Base-by-base conservation (phyloP, 768 basidiomycete genomes). In the Chalciporus sphaerocephalus region DNA sequence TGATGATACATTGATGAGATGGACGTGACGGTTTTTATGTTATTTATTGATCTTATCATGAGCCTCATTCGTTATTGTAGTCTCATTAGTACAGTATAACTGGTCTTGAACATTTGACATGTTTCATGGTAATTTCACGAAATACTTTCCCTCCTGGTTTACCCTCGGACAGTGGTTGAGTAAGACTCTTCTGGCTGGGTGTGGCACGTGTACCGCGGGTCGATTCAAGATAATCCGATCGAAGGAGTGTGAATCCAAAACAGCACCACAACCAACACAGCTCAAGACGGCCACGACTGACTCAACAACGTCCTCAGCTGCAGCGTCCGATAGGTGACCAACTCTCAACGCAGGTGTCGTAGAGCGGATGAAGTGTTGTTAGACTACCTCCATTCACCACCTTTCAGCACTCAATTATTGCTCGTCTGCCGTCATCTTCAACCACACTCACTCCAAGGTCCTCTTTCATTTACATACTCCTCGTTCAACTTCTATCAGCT, bases 141-240 rank as follows among this genome's bases (percentile, higher is more conserved):
- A n/a, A n/a, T n/a, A n/a, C n/a, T n/a, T n/a, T n/a, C n/a, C n/a
- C 30, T n/a, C 6, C 9, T 32, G 15, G 30, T n/a, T 32, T 30
- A 6, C 15, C 28, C 28, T 30, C 28, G 28, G 28, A 30, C 13
- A 25, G 5, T 15, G 28, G 13, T 5, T 15, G 8, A 30, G 30
- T 32, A n/a, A n/a, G n/a, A n/a, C n/a, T 13, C 10, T 5, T 28
- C 11, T 5, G 30, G 30, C 5, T 13, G 13, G 5, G 24, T 38
- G 50, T 36, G 42, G n/a, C 52, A 53, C 52, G 52, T 53, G 52
- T 47, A 18, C 6, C 32, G 48, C 47, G 36, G 17, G 41, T 54
- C 42, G 52, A 53, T 43, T 28, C 38, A 43, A 41, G 55, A 56
- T 58, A 58, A 57, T 54, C 51, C 55, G 54, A 56, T 57, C 50